Percentiles rank a stretch among this genome's conserved stretches.
Conservation (phyloP, 495 filamentous ascomycete genomes). For the Cercophora samala region DNA sequence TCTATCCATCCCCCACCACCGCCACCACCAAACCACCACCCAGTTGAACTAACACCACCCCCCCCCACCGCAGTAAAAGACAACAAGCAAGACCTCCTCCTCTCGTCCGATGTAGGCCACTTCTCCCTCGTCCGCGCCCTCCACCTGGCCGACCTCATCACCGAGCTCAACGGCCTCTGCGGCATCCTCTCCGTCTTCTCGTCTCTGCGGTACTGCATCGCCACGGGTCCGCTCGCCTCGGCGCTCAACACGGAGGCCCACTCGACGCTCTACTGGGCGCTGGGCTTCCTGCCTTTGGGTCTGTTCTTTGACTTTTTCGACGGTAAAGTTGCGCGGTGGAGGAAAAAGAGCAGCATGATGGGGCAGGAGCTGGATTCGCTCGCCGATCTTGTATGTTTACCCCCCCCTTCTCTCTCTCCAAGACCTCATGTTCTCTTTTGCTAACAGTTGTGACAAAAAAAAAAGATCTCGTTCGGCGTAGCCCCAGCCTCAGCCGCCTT, state of each 20-base stretch:
- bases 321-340: conserved; percentile 91
- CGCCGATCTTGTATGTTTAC: conserved; percentile 73
- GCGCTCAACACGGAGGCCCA: conserved; percentile 26
- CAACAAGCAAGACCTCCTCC: conserved; percentile 83
- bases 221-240: conserved; percentile 49
- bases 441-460: not conserved
- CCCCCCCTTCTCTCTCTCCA: not conserved
- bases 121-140: conserved; percentile 68
- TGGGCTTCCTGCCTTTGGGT: conserved; percentile 86
- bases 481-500: conserved; percentile 85
- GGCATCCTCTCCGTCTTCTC: conserved; percentile 93
- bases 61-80: conserved; percentile 46
- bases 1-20: too few species aligned
- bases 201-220: conserved; percentile 89
- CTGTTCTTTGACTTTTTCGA: conserved; percentile 99
- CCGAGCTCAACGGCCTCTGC: conserved; percentile 86
- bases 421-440: not conserved
- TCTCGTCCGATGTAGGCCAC: conserved; percentile 71
- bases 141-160: conserved; percentile 93
- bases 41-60: not conserved
- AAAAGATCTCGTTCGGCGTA: conserved; percentile 97
- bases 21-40: not conserved
- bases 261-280: conserved; percentile 70
- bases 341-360: conserved; percentile 94
- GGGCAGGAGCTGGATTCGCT: conserved; percentile 97